Evolutionary conservation across 106 monocot species (phyloP).

Genomic region (Apostasia shenzhenica): DNA sequence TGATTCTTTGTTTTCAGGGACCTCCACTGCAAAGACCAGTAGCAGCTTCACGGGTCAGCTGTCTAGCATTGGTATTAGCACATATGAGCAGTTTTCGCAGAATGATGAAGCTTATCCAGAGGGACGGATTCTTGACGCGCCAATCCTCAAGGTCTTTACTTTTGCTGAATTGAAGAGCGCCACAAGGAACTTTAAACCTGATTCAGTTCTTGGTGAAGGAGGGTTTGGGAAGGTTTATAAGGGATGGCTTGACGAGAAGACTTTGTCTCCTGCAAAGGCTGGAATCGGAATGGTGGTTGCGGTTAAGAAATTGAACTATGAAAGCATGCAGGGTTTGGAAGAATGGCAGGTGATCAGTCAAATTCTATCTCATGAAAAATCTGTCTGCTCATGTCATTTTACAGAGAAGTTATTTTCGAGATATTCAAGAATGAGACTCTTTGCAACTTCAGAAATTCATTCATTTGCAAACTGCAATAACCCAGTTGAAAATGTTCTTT

Average conservation of each 20-base stretch:
- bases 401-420: too few species aligned
- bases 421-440: too few species aligned
- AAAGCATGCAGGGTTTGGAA: conserved; percentile 64
- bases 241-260: conserved; percentile 70
- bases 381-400: too few species aligned
- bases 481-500: too few species aligned
- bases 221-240: conserved; percentile 82
- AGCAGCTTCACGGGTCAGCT: conserved; percentile 12
- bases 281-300: conserved; percentile 49
- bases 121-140: conserved; percentile 37
- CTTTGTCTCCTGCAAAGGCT: conserved; percentile 39
- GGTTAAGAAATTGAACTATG: conserved; percentile 59
- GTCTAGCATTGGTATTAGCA: conserved; percentile 8
- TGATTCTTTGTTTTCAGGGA: neutral
- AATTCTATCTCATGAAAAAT: too few species aligned
- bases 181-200: conserved; percentile 60
- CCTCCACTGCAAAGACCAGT: neutral
- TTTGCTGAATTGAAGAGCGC: conserved; percentile 54
- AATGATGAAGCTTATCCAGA: conserved; percentile 10
- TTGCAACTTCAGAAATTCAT: too few species aligned
- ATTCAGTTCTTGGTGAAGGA: conserved; percentile 59
- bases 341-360: conserved; percentile 62
- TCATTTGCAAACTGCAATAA: too few species aligned
- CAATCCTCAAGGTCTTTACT: conserved; percentile 54
- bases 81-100: neutral